Evolutionary conservation across 805 yeast genomes (phyloP).

Genomic region (Pichia thaimueangensis): DNA sequence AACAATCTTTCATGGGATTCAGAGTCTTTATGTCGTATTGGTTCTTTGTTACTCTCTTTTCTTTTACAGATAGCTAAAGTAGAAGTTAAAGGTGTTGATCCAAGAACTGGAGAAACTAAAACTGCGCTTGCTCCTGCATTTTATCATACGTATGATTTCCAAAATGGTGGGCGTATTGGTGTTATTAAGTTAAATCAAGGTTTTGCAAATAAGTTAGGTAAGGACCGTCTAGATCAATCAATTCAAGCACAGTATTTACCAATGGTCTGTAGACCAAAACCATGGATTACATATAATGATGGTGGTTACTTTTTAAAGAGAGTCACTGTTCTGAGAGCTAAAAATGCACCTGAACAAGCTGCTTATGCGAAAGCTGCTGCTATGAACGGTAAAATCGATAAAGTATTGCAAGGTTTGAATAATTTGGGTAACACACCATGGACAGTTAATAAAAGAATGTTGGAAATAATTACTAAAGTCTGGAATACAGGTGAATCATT

Average conservation of each 20-base stretch:
- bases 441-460: slow-evolving; percentile 76
- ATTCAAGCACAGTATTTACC: slow-evolving; percentile 82
- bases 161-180: slow-evolving; percentile 74
- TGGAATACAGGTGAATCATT: slow-evolving; percentile 85
- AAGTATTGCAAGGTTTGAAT: slow-evolving; percentile 74
- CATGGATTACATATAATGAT: slow-evolving; percentile 74
- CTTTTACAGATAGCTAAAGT: slow-evolving; percentile 79
- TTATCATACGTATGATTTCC: slow-evolving; percentile 79
- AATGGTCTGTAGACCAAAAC: slow-evolving; percentile 85
- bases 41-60: slow-evolving; percentile 70
- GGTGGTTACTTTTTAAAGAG: slow-evolving; percentile 80
- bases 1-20: slow-evolving; percentile 24
- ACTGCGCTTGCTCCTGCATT: slow-evolving; percentile 83
- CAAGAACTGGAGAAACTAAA: slow-evolving; percentile 62
- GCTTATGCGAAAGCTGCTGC: slow-evolving; percentile 88
- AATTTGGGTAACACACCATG: slow-evolving; percentile 85
- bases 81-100: slow-evolving; percentile 73
- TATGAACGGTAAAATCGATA: slow-evolving; percentile 54
- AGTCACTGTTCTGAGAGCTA: slow-evolving; percentile 63
- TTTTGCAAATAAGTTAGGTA: slow-evolving; percentile 59
- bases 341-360: slow-evolving; percentile 79
- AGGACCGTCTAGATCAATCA: slow-evolving; percentile 55
- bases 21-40: slow-evolving; percentile 55
- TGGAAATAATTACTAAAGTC: slow-evolving; percentile 60
- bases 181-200: slow-evolving; percentile 69